These are phyloP conservation scores for Trapa bicornis DNA, from an alignment of 345 rosid genomes.

Conservation along the genomic window DNA sequence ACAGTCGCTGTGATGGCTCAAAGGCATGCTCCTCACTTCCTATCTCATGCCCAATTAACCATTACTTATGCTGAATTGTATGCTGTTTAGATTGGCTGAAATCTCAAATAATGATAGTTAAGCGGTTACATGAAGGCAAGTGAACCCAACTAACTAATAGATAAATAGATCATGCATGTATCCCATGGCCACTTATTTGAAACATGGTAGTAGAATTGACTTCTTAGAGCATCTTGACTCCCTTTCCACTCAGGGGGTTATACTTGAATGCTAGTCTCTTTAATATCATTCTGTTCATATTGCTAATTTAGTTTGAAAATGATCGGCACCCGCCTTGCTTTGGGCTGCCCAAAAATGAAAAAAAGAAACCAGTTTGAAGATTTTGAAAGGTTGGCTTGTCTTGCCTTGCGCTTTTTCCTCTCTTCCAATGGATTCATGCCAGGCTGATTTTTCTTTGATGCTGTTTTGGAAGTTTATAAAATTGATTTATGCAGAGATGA, in stretches of 20 bases:
- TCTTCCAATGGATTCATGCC: background rate
- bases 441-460: background rate
- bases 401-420: background rate
- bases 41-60: background rate
- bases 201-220: background rate
- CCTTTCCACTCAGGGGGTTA: background rate
- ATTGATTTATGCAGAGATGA: background rate
- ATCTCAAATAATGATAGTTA: background rate
- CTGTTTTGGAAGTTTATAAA: background rate
- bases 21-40: constrained; percentile 34
- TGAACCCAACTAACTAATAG: background rate
- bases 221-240: background rate
- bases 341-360: too few species aligned
- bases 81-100: background rate
- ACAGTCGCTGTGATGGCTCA: constrained; percentile 88
- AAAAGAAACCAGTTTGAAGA: background rate
- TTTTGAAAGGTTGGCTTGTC: background rate
- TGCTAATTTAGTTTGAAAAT: too few species aligned
- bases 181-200: background rate
- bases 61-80: background rate
- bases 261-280: background rate
- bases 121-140: background rate
- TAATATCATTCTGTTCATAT: too few species aligned
- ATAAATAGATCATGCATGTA: background rate
- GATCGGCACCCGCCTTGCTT: too few species aligned